phyloP scores from a whole-genome alignment of 345 rosid genomes.

The Rubroshorea leprosula region DNA sequence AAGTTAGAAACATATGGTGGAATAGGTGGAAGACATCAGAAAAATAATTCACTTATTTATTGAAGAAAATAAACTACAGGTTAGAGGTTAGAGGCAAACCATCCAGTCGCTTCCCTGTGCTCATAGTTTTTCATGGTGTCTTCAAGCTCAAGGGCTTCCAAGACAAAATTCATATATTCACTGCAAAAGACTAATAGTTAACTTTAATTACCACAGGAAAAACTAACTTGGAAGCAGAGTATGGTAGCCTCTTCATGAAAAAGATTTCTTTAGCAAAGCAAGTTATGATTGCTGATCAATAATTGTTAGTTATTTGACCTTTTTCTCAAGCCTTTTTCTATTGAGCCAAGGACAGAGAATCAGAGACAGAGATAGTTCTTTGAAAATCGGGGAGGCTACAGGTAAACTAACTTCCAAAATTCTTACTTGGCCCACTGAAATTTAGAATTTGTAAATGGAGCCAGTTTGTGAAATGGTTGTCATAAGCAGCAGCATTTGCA shows the following conservation, averaged over 20 bases:
- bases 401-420: not conserved
- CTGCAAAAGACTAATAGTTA: slow-evolving; percentile 29
- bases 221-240: not conserved
- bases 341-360: not conserved
- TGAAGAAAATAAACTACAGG: not conserved
- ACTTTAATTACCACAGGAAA: slow-evolving; percentile 8
- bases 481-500: too few relatives aligned
- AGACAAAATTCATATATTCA: slow-evolving; percentile 51
- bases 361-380: not conserved
- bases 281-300: not conserved
- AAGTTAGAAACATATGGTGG: not conserved
- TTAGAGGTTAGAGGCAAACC: slow-evolving; percentile 37
- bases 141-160: slow-evolving; percentile 69
- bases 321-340: not conserved
- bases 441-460: too few relatives aligned
- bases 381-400: not conserved
- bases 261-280: not conserved
- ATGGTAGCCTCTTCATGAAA: not conserved
- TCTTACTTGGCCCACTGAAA: too few relatives aligned
- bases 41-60: not conserved
- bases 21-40: not conserved
- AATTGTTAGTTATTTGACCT: not conserved
- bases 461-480: too few relatives aligned
- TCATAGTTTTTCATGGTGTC: slow-evolving; percentile 66
- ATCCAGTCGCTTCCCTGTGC: slow-evolving; percentile 54